A percentile compares a stretch with the other conserved stretches of the same genome.
Evolutionary conservation across 2,329 filamentous ascomycete species (phyloP).

Genomic region (Fusarium nodosum): DNA sequence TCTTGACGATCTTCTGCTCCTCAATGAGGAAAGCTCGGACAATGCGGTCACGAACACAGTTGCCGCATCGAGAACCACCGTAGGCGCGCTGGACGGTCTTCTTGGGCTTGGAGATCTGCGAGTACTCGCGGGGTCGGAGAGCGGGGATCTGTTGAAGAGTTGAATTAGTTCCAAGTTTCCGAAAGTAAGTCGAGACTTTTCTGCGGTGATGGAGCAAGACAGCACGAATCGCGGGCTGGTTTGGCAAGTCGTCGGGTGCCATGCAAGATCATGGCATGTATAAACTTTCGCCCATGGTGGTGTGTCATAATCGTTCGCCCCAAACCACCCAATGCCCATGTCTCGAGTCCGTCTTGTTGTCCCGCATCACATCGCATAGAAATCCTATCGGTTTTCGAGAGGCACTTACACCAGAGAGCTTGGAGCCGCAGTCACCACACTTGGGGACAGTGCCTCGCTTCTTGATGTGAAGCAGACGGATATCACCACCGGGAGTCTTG

Average conservation of each 20-base stretch:
- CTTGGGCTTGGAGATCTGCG: slow-evolving; percentile 96
- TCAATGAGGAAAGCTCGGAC: slow-evolving; percentile 99
- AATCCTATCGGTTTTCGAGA: slow-evolving; percentile 32
- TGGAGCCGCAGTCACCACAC: slow-evolving; percentile 98
- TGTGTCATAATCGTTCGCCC: slow-evolving; percentile 3
- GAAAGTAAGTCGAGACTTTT: slow-evolving; percentile 6
- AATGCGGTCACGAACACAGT: slow-evolving; percentile 98
- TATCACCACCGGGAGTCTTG: slow-evolving; percentile 96
- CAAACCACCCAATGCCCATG: slow-evolving; percentile 12
- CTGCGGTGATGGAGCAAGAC: slow-evolving; percentile 24
- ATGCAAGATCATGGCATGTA: not conserved
- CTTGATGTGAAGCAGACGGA: slow-evolving; percentile 99
- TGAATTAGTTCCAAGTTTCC: slow-evolving; percentile 36
- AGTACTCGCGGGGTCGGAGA: slow-evolving; percentile 97
- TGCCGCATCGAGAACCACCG: slow-evolving; percentile 97
- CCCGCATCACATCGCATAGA: slow-evolving; percentile 32
- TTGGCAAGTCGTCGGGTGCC: not conserved
- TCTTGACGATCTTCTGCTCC: slow-evolving; percentile 99
- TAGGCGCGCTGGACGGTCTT: slow-evolving; percentile 99
- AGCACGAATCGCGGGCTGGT: not conserved
- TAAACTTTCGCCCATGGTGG: not conserved
- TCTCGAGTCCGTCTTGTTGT: slow-evolving; percentile 30
- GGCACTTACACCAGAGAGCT: slow-evolving; percentile 94
- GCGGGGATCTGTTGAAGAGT: slow-evolving; percentile 78
- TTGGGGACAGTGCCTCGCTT: slow-evolving; percentile 98